phyloP scores from a whole-genome alignment of 257 asterid species.

The Cinchona pubescens region DNA sequence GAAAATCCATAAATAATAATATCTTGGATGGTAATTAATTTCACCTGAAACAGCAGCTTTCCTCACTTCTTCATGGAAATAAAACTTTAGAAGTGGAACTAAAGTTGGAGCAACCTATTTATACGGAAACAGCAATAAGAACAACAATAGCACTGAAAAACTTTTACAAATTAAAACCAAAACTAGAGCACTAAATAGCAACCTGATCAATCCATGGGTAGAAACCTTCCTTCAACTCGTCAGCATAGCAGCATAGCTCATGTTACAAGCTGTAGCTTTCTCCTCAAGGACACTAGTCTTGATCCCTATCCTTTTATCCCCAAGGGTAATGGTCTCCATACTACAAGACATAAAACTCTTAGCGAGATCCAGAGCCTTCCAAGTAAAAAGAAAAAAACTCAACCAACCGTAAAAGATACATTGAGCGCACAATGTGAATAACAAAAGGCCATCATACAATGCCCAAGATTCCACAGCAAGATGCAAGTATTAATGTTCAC shows the following conservation, averaged over 20 bases:
- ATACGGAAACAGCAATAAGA: conserved; percentile 10
- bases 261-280: conserved; percentile 97
- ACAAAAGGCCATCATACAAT: neutral
- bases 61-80: conserved; percentile 98
- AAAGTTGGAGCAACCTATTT: conserved; percentile 86
- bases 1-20: conserved; percentile 5
- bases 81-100: conserved; percentile 87
- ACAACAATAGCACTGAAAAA: neutral
- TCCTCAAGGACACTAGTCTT: conserved; percentile 96
- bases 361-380: neutral
- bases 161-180: neutral
- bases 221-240: conserved; percentile 96
- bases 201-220: conserved; percentile 99
- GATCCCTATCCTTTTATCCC: conserved; percentile 96
- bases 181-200: conserved; percentile 24
- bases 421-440: neutral
- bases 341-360: conserved; percentile 44
- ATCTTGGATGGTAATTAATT: neutral
- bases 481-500: neutral
- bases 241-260: conserved; percentile 99
- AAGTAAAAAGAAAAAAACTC: neutral
- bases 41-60: conserved; percentile 98
- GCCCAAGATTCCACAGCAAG: neutral
- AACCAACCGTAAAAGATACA: neutral
- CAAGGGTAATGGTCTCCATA: conserved; percentile 94